Evolutionary conservation across 208 protist species (phyloP), one percentile per base, ranked within the genome.

Genomic region (Trypanosoma mega): DNA sequence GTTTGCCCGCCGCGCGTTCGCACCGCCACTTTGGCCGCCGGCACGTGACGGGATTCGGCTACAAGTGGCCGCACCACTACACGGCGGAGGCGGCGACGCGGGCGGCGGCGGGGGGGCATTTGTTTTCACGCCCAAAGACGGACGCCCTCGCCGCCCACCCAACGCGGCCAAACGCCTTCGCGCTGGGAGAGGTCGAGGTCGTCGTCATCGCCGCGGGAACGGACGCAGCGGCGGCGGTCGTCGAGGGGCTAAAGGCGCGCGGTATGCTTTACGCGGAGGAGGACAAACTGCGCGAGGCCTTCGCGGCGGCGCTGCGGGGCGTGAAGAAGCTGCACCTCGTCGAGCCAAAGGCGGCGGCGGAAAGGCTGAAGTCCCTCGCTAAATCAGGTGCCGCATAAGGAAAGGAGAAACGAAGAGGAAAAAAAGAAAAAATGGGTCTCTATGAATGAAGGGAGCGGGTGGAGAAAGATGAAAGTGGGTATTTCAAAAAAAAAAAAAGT

Each of bases 21-120:
- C 88, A 94, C 69, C 88, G 88, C 68, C 64, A 81, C 43, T 71
- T 78, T 56, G 78, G 78, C 16, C 79, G 83, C 43, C 88, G 88
- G 23, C 74, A 92, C 54, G 82, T 91, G 21, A 79, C 72, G 29
- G 82, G 81, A 58, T 90, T 82, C 74, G 85, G 85, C 36, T 94
- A 83, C 71, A 92, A 92, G 66, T 69, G 67, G 55, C 75, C 77
- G 5, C 85, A 92, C 55, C 33, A 57, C 23, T 92, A 92, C 74
- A 91, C 81, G 14, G 57, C 77, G 20, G 83, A 94, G 68, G 76
- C 62, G 14, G 76, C 78, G 0, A 74, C 72, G 11, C 37, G 58
- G 34, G 88, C 88, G 9, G 73, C 85, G 58, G 80, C 85, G 14
- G 85, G 66, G 2, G 88, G 88, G 3, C 74, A 90, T 62, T 81